phyloP scores from a whole-genome alignment of 805 yeast genomes.

The Barnettozyma pratensis region DNA sequence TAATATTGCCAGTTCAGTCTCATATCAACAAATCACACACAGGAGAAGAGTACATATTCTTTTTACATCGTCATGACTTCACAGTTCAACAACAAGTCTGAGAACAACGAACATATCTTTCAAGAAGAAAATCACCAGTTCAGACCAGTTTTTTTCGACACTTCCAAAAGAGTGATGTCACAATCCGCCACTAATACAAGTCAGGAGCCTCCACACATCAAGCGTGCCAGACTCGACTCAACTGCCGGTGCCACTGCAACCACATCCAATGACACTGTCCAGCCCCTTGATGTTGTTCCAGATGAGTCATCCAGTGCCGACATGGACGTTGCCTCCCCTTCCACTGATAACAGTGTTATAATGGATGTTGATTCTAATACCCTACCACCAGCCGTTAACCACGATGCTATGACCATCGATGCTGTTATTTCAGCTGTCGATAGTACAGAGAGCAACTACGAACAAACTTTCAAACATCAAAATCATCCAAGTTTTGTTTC shows the following conservation, averaged over 20 bases:
- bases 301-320: conserved; percentile 3
- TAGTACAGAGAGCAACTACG: not conserved
- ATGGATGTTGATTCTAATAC: conserved; percentile 15
- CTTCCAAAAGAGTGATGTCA: conserved; percentile 18
- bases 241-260: conserved; percentile 14
- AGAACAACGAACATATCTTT: conserved; percentile 32
- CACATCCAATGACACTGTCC: conserved; percentile 1
- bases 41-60: not conserved
- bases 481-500: conserved; percentile 12
- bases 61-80: conserved; percentile 28
- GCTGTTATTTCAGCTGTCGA: conserved; percentile 8
- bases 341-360: conserved; percentile 2
- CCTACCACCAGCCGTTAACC: conserved; percentile 3
- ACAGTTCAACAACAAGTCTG: conserved; percentile 30
- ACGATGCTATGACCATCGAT: conserved; percentile 8
- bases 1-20: no score
- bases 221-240: conserved; percentile 28
- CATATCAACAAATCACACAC: not conserved
- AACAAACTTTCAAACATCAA: conserved; percentile 6
- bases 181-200: conserved; percentile 10
- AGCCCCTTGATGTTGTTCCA: conserved; percentile 7
- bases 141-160: conserved; percentile 25
- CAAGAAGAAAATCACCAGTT: conserved; percentile 26
- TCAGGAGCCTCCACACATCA: conserved; percentile 22
- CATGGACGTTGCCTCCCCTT: not conserved